Conservation (phyloP, 495 filamentous ascomycete species). For the Articulospora tetracladia region DNA sequence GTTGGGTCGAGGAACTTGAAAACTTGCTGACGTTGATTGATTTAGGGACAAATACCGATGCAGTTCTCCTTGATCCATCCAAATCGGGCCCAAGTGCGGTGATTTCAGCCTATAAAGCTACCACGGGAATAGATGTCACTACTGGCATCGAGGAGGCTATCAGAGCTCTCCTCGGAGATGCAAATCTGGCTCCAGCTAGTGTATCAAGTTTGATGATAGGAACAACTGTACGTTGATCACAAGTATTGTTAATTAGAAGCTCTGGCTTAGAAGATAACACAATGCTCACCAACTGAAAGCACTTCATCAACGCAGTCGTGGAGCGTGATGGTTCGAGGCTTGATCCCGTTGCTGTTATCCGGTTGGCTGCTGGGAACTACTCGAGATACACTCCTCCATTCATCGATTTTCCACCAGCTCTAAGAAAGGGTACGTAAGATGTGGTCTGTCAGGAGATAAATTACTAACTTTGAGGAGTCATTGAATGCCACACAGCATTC, state of each 20-base stretch:
- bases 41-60: conserved; percentile 58
- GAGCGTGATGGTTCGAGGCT: conserved; percentile 38
- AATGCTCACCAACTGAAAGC: conserved; percentile 3
- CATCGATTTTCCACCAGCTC: conserved; percentile 40
- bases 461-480: not conserved
- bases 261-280: no score
- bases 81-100: conserved; percentile 29
- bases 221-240: conserved; percentile 1
- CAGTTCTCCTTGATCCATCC: conserved; percentile 49
- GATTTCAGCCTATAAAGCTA: conserved; percentile 48
- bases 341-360: conserved; percentile 41
- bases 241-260: no score
- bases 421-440: conserved; percentile 42
- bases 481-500: not conserved
- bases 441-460: conserved; percentile 30
- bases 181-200: conserved; percentile 32
- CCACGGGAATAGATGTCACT: conserved; percentile 53
- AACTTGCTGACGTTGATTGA: not conserved
- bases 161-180: conserved; percentile 36
- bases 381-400: conserved; percentile 49
- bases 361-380: conserved; percentile 28
- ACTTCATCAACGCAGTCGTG: conserved; percentile 49
- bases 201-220: conserved; percentile 46
- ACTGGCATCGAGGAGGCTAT: conserved; percentile 48
- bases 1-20: not conserved